phyloP scores from a whole-genome alignment of 2,329 filamentous ascomycete species.

The Cladobotryum protrusum region DNA sequence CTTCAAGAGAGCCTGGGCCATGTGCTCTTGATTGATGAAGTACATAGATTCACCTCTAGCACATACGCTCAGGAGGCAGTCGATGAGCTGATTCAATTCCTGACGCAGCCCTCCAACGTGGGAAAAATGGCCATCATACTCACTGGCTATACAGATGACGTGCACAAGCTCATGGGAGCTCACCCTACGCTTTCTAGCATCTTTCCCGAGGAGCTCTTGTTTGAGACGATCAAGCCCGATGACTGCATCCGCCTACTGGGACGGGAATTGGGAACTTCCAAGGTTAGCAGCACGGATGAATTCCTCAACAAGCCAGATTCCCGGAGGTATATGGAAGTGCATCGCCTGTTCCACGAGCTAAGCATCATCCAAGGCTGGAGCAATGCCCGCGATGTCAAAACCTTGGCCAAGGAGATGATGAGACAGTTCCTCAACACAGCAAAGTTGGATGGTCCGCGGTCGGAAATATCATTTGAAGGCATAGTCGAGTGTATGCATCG shows the following conservation, averaged over 20 bases:
- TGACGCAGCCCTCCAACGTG: slow-evolving; percentile 4
- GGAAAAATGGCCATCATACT: slow-evolving; percentile 10
- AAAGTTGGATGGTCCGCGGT: background rate
- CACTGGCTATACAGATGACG: slow-evolving; percentile 5
- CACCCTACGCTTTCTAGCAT: background rate
- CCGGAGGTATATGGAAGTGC: background rate
- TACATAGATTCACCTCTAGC: slow-evolving; percentile 55
- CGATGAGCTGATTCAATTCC: slow-evolving; percentile 44
- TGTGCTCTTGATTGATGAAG: slow-evolving; percentile 67
- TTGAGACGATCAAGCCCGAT: background rate
- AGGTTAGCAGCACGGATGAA: background rate
- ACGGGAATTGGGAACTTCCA: background rate
- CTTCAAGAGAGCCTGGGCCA: slow-evolving; percentile 59
- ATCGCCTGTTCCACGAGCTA: background rate
- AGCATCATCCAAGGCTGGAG: background rate
- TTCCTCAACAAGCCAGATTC: background rate
- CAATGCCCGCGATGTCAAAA: slow-evolving; percentile 3
- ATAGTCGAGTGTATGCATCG: background rate
- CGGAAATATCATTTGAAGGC: background rate
- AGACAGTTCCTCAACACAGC: background rate
- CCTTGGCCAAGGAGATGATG: background rate
- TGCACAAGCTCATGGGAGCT: background rate
- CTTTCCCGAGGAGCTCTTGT: slow-evolving; percentile 1
- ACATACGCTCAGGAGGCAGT: slow-evolving; percentile 50
- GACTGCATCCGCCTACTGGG: background rate